Evolutionary conservation across 169 alveolate species (phyloP), one percentile per base, ranked within the genome.

Genomic region (Eimeria necatrix): DNA sequence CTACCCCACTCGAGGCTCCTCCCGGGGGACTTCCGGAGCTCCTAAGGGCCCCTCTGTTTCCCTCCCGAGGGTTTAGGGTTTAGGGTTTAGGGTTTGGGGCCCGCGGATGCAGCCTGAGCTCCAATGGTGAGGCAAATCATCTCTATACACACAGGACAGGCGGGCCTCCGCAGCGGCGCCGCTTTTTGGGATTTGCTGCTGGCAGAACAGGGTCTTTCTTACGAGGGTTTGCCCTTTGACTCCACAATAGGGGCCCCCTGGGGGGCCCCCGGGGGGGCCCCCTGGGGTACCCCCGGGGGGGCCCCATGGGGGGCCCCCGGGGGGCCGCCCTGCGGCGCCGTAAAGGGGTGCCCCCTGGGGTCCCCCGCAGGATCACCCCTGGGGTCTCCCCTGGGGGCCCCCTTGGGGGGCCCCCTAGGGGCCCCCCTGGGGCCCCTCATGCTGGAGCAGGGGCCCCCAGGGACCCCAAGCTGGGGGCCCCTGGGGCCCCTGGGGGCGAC

Each of bases 121-220:
- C 87, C 26, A 41, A 88, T 88, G 94, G 85, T 76, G 73, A 26
- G 94, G 26, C 85, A 88, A 48, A 71, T 88, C 14, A 53, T 88
- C 18, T 64, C 87, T 4, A 24, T 88, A 18, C 94, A 88, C 49
- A 24, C 46, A 18, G 94, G 94, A 22, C 94, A 88, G 24, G 94
- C 94, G 16, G 94, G 94, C 24, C 52, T 22, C 14, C 94, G 80
- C 52, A 74, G 52, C 52, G 94, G 94, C 16, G 48, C 53, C 41
- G 86, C 94, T 12, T 51, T 88, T 16, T 88, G 94, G 94, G 94
- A 88, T 5, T 64, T 88, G 94, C 73, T 88, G 48, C 53, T 88
- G 51, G 94, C 83, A 48, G 94, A 88, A 22, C 94, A 88, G 9
- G 84, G 94, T 16, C 56, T 88, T 52, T 68, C 84, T 0, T 64